Base-by-base conservation (phyloP, 2,329 filamentous ascomycete species). In the Alternaria sp. region DNA sequence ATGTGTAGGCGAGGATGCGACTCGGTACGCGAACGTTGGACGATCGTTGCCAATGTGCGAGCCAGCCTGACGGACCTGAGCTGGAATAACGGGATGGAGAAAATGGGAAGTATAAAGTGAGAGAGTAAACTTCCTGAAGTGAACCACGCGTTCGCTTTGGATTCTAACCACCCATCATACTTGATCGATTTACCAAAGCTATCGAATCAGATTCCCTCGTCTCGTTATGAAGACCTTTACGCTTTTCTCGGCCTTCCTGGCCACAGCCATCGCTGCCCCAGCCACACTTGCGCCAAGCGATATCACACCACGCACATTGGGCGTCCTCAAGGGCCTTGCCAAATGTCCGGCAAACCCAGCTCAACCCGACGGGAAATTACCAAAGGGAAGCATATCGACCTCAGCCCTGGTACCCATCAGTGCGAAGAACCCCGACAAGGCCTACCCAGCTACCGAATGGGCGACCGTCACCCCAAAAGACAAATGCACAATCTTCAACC, bases 211-310 rank as follows among this genome's bases (percentile, higher is more conserved):
- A 4, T 5, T 23, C 21, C 41, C 20, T 15, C 21, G 47, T 6
- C 3, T 60, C 66, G 68, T 23, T 44, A 76, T 75, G 73, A 75
- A 71, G 58, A 61, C 58, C 71, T 66, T 79, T 55, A 33, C 78
- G 62, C 65, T 79, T 63, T 64, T 81, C 56, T 62, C 73, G 21
- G 57, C 73, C 67, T 71, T 82, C 64, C 65, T 82, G 56, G 74
- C 82, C 57, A 68, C 78, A 53, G 70, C 81, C 66, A 69, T 81
- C 30, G 69, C 78, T 49, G 69, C 76, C 49, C 73, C 82, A 67
- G 70, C 59, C n/a, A 61, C 64, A 30, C 53, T 60, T 78, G 73
- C 67, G 69, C 71, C 77, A 30, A 58, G 28, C 12, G 21, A 47
- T 20, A 58, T 49, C 55, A 33, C 55, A 58, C 26, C 55, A 47